Evolutionary conservation across 495 filamentous ascomycete genomes (phyloP).

Genomic region (Rostrohypoxylon terebratum): DNA sequence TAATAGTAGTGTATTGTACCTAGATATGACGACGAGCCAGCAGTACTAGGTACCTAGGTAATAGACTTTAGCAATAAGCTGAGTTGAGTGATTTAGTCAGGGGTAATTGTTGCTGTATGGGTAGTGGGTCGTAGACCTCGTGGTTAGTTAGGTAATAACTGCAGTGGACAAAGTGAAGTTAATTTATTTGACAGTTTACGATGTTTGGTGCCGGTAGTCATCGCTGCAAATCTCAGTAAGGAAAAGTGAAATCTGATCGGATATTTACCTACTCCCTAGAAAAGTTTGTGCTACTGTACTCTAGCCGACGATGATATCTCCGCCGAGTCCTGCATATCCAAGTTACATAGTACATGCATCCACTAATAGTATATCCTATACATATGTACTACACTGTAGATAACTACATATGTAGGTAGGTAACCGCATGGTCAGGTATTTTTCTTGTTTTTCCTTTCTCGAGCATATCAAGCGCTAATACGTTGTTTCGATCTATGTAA

Average conservation of each 20-base stretch:
- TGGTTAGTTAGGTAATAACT: conserved; percentile 1
- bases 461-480: conserved; percentile 7
- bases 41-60: too few species aligned
- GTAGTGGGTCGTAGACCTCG: conserved; percentile 7
- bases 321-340: background rate
- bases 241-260: conserved; percentile 22
- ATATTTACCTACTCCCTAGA: conserved; percentile 12
- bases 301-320: conserved; percentile 6
- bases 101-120: conserved; percentile 16
- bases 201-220: background rate
- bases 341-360: background rate
- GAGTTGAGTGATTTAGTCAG: conserved; percentile 25
- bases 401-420: background rate
- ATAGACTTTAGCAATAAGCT: too few species aligned
- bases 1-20: too few species aligned
- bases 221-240: background rate
- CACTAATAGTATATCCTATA: background rate
- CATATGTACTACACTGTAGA: background rate
- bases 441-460: conserved; percentile 1
- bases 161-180: conserved; percentile 6
- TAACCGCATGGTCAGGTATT: background rate
- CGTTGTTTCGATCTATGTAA: conserved; percentile 1
- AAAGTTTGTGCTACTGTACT: background rate
- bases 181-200: conserved; percentile 2
- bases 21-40: conserved; percentile 20